Base-by-base conservation (phyloP, 2,329 filamentous ascomycete species). In the Nannizziopsis arthrosporioides region DNA sequence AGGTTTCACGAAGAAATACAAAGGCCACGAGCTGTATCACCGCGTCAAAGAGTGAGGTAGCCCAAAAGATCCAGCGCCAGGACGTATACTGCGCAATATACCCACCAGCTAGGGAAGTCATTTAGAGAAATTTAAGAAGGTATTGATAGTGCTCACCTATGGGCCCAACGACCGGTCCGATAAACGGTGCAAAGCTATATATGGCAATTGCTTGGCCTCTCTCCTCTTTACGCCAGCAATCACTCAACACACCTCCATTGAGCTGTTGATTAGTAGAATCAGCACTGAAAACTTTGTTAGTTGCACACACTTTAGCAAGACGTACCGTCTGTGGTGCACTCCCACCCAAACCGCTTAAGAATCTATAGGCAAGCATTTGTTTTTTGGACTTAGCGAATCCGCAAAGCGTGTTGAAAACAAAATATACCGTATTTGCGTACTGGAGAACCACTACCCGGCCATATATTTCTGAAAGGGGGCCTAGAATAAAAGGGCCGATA, bases 21-120 rank as follows among this genome's bases (percentile, higher is more conserved):
- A 84, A 61, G 4, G 82, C 82, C 6, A 74, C 65, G 9, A 73
- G 51, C 59, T 84, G 80, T 44, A 86, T 75, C 10, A 77, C 50
- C 1, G 71, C 81, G 49, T 79, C 77, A 18, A 69, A 69, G 49
- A 85, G 81, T 1, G 78, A 77, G 0, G 80, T 82, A 0, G 77
- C 71, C 65, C 76, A 84, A 66, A 86, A 87, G 6, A 78, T 76
- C 83, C 83, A 87, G 35, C 82, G 73, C 84, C 84, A 87, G 1
- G 74, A 78, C 6, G 73, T 77, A 68, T 75, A 52, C 56, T 81
- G 66, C 0, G 78, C 71, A 18, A 85, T 78, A 59, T 80, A 84
- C 0, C 77, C 80, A 8, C 80, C 81, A 0, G 74, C 73, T 53
- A 49, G 39, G 5, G 19, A 12, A 30, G 7, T 11, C 22, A 15